Base-by-base conservation (phyloP, 2,329 filamentous ascomycete genomes). In the Hypoxylon sp. region DNA sequence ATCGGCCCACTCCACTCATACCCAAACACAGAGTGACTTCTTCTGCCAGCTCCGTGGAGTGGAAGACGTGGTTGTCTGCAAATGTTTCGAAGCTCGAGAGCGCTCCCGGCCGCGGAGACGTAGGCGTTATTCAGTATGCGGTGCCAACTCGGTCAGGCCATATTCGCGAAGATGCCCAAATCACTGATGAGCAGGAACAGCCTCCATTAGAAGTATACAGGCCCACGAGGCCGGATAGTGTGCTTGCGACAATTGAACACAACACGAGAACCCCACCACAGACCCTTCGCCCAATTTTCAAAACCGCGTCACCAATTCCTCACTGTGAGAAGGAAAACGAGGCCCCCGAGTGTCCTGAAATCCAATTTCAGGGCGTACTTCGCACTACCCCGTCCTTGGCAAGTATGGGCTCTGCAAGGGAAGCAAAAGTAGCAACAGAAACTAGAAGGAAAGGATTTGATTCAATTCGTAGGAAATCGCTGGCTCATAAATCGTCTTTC, bases 31-130 rank as follows among this genome's bases (percentile, higher is more conserved):
- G 76, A 24, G 73, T 71, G 2, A 71, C 72, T n/a, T 78, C 75
- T 33, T 80, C 80, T 4, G 71, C 74, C 17, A 78, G 79, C 37
- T 82, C 80, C 0, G 71, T 73, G 1, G 86, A 87, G 63, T 88
- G 86, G 86, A 87, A 87, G 75, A 83, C 79, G 0, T 86, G 83
- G 83, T 81, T 88, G 42, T 86, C 85, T 8, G 81, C 84, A 2
- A 84, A 87, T 46, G 81, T 85, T 8, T 83, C 83, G 0, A 85
- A 83, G 61, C 74, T 86, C 1, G 84, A 87, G 50, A 74, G 74
- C 19, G 73, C 76, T 3, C 37, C 71, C 2, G 63, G 48, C 19
- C 31, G 51, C 9, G 39, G 42, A n/a, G 50, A 67, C 6, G 53
- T 46, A 3, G 42, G 35, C 6, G 60, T 67, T 14, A 60, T 74